phyloP scores from a whole-genome alignment of 306 rosid genomes.

The Dalbergia cultrata region DNA sequence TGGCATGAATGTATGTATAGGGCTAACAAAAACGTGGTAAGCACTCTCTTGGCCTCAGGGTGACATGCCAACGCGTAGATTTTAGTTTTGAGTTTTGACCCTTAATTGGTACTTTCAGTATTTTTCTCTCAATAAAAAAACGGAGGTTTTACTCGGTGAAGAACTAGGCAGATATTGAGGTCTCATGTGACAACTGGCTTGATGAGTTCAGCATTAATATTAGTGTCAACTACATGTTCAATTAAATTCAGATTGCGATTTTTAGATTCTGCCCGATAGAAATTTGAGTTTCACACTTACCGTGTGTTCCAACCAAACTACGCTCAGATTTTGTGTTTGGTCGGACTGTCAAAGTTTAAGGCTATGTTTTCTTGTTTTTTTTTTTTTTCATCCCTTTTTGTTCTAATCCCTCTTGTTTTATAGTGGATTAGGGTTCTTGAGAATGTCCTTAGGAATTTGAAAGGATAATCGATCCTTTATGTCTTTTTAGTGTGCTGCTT shows the following conservation, averaged over 20 bases:
- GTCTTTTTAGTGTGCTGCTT: too few species aligned
- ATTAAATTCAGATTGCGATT: background rate
- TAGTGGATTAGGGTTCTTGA: too few species aligned
- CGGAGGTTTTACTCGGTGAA: conserved; percentile 46
- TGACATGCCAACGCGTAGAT: conserved; percentile 59
- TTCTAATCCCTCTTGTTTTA: too few species aligned
- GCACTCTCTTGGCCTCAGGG: conserved; percentile 48
- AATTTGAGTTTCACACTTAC: too few species aligned
- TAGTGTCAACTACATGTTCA: conserved; percentile 39
- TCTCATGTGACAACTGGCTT: conserved; percentile 41
- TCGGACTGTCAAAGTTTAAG: too few species aligned
- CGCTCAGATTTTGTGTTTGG: too few species aligned
- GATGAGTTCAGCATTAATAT: background rate
- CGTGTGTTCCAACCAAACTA: too few species aligned
- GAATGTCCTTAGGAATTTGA: too few species aligned
- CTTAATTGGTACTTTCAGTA: background rate
- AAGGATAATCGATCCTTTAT: too few species aligned
- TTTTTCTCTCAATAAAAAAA: background rate
- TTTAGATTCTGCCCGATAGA: too few species aligned
- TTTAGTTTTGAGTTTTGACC: background rate
- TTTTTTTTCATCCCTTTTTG: too few species aligned
- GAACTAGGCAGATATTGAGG: conserved; percentile 22
- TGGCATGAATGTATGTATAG: background rate
- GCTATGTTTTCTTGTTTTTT: too few species aligned
- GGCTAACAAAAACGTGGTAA: conserved; percentile 54